Evolutionary conservation across 2,329 filamentous ascomycete species (phyloP).

Genomic region (Bipolaris gigantea): DNA sequence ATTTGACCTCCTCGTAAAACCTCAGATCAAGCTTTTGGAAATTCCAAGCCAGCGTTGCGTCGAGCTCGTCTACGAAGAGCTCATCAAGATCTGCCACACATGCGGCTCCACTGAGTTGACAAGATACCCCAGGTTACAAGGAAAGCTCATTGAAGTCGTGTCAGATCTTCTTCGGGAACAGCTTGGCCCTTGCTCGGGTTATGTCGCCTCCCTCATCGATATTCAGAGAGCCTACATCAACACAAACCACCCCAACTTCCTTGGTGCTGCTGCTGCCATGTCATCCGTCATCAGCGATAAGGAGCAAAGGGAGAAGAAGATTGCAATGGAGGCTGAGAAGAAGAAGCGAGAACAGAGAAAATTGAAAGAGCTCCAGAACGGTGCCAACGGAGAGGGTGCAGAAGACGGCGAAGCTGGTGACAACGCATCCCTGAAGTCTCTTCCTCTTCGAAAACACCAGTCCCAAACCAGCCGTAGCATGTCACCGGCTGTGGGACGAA

Average conservation of each 20-base stretch:
- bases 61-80: conserved; percentile 95
- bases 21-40: conserved; percentile 96
- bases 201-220: conserved; percentile 94
- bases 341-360: conserved; percentile 82
- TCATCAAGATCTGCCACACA: conserved; percentile 99
- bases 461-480: conserved; percentile 71
- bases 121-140: conserved; percentile 88
- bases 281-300: conserved; percentile 92
- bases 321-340: conserved; percentile 77
- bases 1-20: conserved; percentile 96
- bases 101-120: conserved; percentile 94
- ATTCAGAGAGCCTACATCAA: conserved; percentile 99
- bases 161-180: conserved; percentile 92
- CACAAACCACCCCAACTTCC: conserved; percentile 98
- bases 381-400: conserved; percentile 59
- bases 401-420: conserved; percentile 65
- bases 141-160: conserved; percentile 96
- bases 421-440: conserved; percentile 57
- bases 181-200: conserved; percentile 82
- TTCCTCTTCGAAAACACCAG: conserved; percentile 64
- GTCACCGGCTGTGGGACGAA: conserved; percentile 72
- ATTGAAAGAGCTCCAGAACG: conserved; percentile 73
- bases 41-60: conserved; percentile 95
- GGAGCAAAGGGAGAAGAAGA: conserved; percentile 89
- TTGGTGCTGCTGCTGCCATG: conserved; percentile 96